phyloP scores from a whole-genome alignment of 441 rosid genomes.

The California macrophylla region DNA sequence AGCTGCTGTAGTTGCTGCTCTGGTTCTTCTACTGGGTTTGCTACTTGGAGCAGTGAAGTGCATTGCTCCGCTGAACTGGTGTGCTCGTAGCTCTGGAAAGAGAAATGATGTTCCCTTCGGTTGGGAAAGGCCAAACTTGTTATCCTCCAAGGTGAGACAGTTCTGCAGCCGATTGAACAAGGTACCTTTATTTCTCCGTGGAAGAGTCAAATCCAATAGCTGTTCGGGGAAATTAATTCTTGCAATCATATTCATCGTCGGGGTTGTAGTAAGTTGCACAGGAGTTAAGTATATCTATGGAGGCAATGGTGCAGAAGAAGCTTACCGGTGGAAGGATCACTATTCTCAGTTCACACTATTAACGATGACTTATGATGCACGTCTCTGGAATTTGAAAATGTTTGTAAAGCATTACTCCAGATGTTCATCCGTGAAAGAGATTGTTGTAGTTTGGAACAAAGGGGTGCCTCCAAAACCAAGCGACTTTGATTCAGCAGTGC shows the following conservation, averaged over 20 bases:
- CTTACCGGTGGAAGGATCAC: constrained; percentile 55
- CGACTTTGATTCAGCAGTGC: constrained; percentile 73
- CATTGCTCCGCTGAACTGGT: constrained; percentile 77
- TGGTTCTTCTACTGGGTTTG: constrained; percentile 46
- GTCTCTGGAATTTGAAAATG: constrained; percentile 95
- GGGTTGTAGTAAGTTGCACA: constrained; percentile 43
- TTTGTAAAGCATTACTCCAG: constrained; percentile 82
- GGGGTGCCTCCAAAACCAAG: constrained; percentile 54
- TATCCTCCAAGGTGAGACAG: constrained; percentile 53
- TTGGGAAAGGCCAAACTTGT: constrained; percentile 40
- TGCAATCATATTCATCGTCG: constrained; percentile 33
- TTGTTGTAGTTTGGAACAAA: constrained; percentile 91
- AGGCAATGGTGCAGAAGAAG: constrained; percentile 67
- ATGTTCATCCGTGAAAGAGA: constrained; percentile 83
- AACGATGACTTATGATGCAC: constrained; percentile 93
- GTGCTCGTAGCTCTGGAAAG: constrained; percentile 45
- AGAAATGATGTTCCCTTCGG: constrained; percentile 42
- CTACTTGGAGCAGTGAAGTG: constrained; percentile 69
- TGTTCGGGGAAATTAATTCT: constrained; percentile 43
- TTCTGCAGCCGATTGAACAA: constrained; percentile 66
- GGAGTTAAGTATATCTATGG: constrained; percentile 58
- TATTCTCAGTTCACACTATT: constrained; percentile 76
- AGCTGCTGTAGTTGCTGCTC: constrained; percentile 41
- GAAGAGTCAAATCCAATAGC: constrained; percentile 48
- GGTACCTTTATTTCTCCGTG: constrained; percentile 44